Evolutionary conservation across 1,284 basidiomycete species (phyloP).

Genomic region (Cryptococcus sp.): DNA sequence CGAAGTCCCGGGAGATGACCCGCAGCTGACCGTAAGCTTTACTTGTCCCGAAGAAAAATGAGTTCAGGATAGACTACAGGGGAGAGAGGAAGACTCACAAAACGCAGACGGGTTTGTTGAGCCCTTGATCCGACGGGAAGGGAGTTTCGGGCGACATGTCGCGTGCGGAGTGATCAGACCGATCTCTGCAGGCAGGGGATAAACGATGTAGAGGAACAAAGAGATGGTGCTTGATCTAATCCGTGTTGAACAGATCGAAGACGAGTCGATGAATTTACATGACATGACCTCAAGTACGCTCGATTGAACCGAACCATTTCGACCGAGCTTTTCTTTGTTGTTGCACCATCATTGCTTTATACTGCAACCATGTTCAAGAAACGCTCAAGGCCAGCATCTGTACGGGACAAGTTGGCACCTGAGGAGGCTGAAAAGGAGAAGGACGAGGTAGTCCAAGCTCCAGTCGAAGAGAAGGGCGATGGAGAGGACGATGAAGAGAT

Average conservation of each 20-base stretch:
- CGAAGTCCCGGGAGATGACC: conserved; percentile 61
- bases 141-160: conserved; percentile 9
- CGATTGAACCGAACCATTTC: too few species aligned
- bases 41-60: too few species aligned
- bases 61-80: too few species aligned
- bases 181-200: too few species aligned
- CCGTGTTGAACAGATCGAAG: neutral
- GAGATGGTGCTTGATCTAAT: neutral
- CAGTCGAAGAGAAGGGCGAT: conserved; percentile 6
- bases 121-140: conserved; percentile 19
- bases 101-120: conserved; percentile 42
- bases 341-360: too few species aligned
- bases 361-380: conserved; percentile 46
- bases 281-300: too few species aligned
- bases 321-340: neutral
- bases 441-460: conserved; percentile 2
- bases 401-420: conserved; percentile 29
- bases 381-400: conserved; percentile 42
- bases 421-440: conserved; percentile 8
- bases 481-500: conserved; percentile 15
- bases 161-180: neutral
- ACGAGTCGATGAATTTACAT: too few species aligned
- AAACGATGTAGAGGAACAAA: too few species aligned
- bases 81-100: conserved; percentile 41
- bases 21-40: conserved; percentile 51